These are phyloP conservation scores for Zymoseptoria brevis DNA, from an alignment of 2,329 filamentous ascomycete genomes.

Conservation along the genomic window DNA sequence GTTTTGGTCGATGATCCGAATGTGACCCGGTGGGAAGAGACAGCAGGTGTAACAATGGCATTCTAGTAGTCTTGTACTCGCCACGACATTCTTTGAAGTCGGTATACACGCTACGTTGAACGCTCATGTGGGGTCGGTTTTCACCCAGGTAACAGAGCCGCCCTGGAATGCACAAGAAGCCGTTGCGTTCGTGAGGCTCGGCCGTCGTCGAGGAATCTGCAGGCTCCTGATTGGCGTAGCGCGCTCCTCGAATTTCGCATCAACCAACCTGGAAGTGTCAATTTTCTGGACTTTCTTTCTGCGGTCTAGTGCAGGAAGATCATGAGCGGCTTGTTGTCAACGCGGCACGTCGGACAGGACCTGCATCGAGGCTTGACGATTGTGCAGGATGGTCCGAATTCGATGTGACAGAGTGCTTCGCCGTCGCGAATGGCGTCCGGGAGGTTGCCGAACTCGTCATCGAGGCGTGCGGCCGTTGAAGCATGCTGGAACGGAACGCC, in stretches of 20 bases:
- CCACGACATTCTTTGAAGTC: background rate
- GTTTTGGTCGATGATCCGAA: slow-evolving; percentile 10
- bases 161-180: slow-evolving; percentile 7
- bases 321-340: background rate
- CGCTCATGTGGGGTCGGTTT: slow-evolving; percentile 1
- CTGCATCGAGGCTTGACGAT: background rate
- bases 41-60: slow-evolving; percentile 23
- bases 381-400: background rate
- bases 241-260: background rate
- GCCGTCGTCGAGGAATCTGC: background rate
- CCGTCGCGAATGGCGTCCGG: background rate
- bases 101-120: background rate
- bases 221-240: background rate
- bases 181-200: background rate
- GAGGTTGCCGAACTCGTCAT: background rate
- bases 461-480: background rate
- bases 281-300: background rate
- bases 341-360: background rate
- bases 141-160: slow-evolving; percentile 19
- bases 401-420: background rate
- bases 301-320: background rate
- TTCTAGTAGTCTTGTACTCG: slow-evolving; percentile 14
- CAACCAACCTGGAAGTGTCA: background rate
- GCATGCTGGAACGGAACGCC: background rate
- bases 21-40: slow-evolving; percentile 14